Percentiles rank a stretch among this genome's conserved stretches.
Evolutionary conservation across 768 basidiomycete species (phyloP).

Genomic region (Boletus barrowsii): DNA sequence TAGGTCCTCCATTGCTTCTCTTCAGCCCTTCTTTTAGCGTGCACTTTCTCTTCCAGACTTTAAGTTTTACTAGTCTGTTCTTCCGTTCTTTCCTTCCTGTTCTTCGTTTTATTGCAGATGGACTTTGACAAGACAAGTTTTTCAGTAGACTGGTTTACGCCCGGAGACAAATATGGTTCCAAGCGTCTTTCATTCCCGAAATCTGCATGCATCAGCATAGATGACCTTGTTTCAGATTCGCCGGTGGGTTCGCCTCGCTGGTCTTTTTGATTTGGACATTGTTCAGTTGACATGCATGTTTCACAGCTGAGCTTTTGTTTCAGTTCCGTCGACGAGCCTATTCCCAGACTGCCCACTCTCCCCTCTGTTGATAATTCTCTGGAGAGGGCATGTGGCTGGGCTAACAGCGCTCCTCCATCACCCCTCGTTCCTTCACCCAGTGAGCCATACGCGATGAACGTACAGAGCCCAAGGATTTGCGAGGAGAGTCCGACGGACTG

Average conservation of each 20-base stretch:
- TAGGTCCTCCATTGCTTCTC: neutral
- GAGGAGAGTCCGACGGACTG: slow-evolving; percentile 3
- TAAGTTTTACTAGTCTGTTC: slow-evolving; percentile 1
- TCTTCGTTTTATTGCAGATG: slow-evolving; percentile 21
- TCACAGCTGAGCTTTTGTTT: slow-evolving; percentile 23
- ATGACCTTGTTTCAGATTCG: slow-evolving; percentile 28
- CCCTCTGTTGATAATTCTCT: slow-evolving; percentile 12
- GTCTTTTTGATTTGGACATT: neutral
- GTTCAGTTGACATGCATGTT: slow-evolving; percentile 10
- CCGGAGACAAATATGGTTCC: slow-evolving; percentile 24
- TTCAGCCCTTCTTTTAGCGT: neutral
- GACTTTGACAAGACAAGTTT: slow-evolving; percentile 33
- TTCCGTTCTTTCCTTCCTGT: slow-evolving; percentile 1
- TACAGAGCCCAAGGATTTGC: neutral
- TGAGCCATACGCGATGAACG: slow-evolving; percentile 9
- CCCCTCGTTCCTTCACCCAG: neutral
- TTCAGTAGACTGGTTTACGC: slow-evolving; percentile 30
- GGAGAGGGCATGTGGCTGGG: slow-evolving; percentile 21
- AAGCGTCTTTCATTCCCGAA: slow-evolving; percentile 34
- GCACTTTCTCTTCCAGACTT: neutral
- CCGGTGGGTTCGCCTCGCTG: slow-evolving; percentile 19
- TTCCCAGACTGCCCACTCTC: slow-evolving; percentile 8
- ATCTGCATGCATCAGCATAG: slow-evolving; percentile 31
- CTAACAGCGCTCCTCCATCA: slow-evolving; percentile 18
- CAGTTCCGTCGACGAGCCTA: slow-evolving; percentile 11